Evolutionary conservation across 2,329 filamentous ascomycete species (phyloP).

Genomic region (Aaosphaeria pasadenensis): DNA sequence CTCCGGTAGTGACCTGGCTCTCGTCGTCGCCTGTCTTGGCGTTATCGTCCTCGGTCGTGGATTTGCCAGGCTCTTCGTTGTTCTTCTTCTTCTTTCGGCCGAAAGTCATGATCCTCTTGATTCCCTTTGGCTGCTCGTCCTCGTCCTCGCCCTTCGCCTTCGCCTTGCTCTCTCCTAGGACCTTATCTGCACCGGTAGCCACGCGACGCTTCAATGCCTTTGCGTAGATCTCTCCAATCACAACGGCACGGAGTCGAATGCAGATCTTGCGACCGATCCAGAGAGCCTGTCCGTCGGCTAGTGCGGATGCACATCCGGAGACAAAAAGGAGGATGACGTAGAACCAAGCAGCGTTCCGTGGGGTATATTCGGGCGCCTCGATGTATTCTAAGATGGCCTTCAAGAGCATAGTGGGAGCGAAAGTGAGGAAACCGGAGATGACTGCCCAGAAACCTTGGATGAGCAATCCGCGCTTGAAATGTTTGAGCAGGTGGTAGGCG

Average conservation of each 20-base stretch:
- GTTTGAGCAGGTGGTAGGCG: slow-evolving; percentile 75
- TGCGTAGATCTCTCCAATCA: slow-evolving; percentile 95
- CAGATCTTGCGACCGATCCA: slow-evolving; percentile 95
- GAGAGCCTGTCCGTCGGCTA: slow-evolving; percentile 80
- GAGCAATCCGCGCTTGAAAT: slow-evolving; percentile 75
- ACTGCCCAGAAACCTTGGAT: slow-evolving; percentile 78
- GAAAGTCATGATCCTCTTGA: slow-evolving; percentile 52
- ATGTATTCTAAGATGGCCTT: slow-evolving; percentile 92
- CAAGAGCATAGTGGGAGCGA: slow-evolving; percentile 85
- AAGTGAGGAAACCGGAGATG: slow-evolving; percentile 78
- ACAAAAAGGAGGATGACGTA: slow-evolving; percentile 88
- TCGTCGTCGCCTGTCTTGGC: slow-evolving; percentile 44
- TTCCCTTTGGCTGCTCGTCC: slow-evolving; percentile 39
- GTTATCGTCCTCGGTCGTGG: slow-evolving; percentile 18
- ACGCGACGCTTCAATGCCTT: slow-evolving; percentile 92
- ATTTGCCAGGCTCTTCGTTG: slow-evolving; percentile 38
- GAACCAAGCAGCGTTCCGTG: slow-evolving; percentile 88
- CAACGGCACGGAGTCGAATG: slow-evolving; percentile 87
- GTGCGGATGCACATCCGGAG: slow-evolving; percentile 75
- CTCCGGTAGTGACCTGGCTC: slow-evolving; percentile 85
- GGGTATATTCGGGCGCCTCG: slow-evolving; percentile 73
- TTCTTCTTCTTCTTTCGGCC: slow-evolving; percentile 57
- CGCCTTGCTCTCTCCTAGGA: slow-evolving; percentile 59
- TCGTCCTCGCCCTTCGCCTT: slow-evolving; percentile 24
- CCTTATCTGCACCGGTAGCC: slow-evolving; percentile 69